Percentiles rank a stretch among this genome's conserved stretches.
phyloP scores from a whole-genome alignment of 257 asterid genomes.

The Solanum virginianum region DNA sequence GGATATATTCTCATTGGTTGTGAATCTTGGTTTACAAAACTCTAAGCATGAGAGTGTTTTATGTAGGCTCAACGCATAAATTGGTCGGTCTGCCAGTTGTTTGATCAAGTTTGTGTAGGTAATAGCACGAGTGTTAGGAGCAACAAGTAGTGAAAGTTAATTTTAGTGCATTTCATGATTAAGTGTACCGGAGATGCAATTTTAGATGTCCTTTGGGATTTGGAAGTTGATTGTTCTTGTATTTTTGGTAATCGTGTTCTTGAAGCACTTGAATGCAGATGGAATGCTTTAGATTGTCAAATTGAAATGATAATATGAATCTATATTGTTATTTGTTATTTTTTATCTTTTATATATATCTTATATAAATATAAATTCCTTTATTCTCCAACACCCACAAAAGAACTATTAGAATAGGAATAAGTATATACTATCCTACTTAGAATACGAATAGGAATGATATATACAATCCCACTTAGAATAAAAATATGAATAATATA shows the following conservation, averaged over 20 bases:
- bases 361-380: not conserved
- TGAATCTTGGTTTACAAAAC: not conserved
- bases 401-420: not conserved
- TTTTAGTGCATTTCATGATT: not conserved
- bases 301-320: not conserved
- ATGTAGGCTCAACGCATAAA: not conserved
- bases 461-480: too few species aligned
- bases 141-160: not conserved
- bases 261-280: not conserved
- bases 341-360: not conserved
- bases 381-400: not conserved
- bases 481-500: too few species aligned
- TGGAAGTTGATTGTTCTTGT: not conserved
- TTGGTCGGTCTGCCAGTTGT: not conserved
- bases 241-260: not conserved
- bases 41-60: not conserved
- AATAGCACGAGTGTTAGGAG: not conserved
- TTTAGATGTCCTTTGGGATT: not conserved
- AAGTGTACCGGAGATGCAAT: not conserved
- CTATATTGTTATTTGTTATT: not conserved
- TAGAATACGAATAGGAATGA: too few species aligned
- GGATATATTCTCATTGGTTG: not conserved
- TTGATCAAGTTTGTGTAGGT: not conserved
- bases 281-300: not conserved
- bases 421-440: too few species aligned